Conservation (phyloP, 805 yeast species). For the Clavispora fructus region DNA sequence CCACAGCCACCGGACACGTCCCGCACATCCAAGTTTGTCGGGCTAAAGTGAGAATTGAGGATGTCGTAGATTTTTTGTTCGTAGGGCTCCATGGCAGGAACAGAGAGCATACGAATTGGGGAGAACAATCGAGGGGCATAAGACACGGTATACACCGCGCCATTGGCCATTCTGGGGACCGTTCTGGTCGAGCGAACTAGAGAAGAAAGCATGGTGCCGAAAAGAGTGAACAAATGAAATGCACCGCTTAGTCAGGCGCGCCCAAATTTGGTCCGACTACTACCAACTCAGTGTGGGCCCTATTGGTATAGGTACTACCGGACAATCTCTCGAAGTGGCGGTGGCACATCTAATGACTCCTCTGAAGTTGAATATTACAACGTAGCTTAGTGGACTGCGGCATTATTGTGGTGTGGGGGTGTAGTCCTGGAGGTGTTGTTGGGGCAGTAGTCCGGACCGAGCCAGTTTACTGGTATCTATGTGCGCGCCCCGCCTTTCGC, state of each 20-base stretch:
- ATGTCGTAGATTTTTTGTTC: slow-evolving; percentile 60
- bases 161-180: background rate
- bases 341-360: too few relatives aligned
- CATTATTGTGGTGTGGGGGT: too few relatives aligned
- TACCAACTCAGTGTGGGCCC: background rate
- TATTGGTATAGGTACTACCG: too few relatives aligned
- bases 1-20: slow-evolving; percentile 96
- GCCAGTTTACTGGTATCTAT: background rate
- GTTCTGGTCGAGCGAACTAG: background rate
- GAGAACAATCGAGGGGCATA: background rate
- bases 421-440: background rate
- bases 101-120: slow-evolving; percentile 1
- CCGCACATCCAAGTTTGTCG: slow-evolving; percentile 58
- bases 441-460: too few relatives aligned
- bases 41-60: slow-evolving; percentile 51
- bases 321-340: too few relatives aligned
- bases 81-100: slow-evolving; percentile 45
- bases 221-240: background rate
- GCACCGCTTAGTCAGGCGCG: background rate
- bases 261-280: background rate
- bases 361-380: too few relatives aligned
- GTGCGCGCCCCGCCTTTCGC: background rate
- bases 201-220: background rate
- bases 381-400: too few relatives aligned
- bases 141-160: background rate